Conservation (phyloP, 2,329 filamentous ascomycete species). For the Lachnellula arida region DNA sequence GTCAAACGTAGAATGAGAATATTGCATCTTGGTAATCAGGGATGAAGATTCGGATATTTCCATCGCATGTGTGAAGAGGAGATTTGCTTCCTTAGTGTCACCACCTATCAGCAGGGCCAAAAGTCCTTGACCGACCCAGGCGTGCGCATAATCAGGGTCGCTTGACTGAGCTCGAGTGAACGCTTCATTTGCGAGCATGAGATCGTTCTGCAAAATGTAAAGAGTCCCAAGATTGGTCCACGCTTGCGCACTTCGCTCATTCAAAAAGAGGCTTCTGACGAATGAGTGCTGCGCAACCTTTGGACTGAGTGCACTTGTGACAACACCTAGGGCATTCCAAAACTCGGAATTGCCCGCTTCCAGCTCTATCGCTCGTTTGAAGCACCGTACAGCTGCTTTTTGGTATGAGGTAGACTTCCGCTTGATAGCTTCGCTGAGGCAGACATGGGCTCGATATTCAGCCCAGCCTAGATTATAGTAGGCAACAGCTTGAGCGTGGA, state of each 20-base stretch:
- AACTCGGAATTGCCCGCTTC: constrained; percentile 94
- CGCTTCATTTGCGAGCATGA: constrained; percentile 79
- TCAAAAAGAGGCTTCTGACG: constrained; percentile 84
- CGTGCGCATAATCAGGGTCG: constrained; percentile 88
- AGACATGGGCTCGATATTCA: constrained; percentile 75
- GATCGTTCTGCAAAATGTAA: constrained; percentile 78
- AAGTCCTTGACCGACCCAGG: constrained; percentile 90
- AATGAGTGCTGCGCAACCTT: constrained; percentile 91
- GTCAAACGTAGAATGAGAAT: constrained; percentile 78
- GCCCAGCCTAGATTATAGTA: constrained; percentile 97
- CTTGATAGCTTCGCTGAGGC: constrained; percentile 46
- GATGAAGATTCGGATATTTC: constrained; percentile 81
- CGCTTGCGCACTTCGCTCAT: constrained; percentile 75
- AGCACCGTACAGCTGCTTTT: constrained; percentile 79
- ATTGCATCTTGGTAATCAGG: constrained; percentile 70
- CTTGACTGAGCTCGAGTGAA: constrained; percentile 90
- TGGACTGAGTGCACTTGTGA: constrained; percentile 79
- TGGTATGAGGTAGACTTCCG: constrained; percentile 65
- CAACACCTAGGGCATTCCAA: constrained; percentile 93
- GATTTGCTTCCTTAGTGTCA: constrained; percentile 70
- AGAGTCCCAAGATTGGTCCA: constrained; percentile 92
- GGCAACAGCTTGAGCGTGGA: constrained; percentile 87
- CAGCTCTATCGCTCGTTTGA: constrained; percentile 93
- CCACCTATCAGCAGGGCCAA: constrained; percentile 69
- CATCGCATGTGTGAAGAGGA: constrained; percentile 89